These are phyloP conservation scores for Phaeosphaeria sp. DNA, from an alignment of 2,329 filamentous ascomycete species.

Conservation along the genomic window DNA sequence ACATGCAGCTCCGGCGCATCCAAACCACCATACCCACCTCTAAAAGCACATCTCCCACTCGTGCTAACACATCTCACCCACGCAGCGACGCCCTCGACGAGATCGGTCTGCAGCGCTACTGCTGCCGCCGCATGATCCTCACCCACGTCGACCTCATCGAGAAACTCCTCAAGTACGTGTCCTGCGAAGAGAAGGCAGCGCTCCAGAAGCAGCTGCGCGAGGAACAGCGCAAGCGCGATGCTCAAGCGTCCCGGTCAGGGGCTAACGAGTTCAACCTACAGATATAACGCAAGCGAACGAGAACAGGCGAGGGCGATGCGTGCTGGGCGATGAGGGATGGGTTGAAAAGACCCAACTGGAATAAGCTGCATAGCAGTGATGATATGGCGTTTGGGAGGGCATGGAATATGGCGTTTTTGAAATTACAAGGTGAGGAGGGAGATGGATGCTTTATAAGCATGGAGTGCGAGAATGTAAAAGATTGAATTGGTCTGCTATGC, in stretches of 20 bases:
- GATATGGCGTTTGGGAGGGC: not conserved
- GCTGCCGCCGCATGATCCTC: conserved; percentile 99
- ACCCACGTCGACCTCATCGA: conserved; percentile 99
- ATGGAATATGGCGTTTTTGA: not conserved
- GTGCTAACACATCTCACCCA: not conserved
- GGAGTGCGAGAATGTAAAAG: not conserved
- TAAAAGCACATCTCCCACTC: not conserved
- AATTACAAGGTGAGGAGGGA: not conserved
- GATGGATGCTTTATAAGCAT: not conserved
- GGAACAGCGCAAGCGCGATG: conserved; percentile 4
- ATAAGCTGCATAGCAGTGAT: not conserved
- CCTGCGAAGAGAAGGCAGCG: conserved; percentile 16
- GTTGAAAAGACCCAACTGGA: not conserved
- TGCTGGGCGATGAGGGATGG: conserved; percentile 22
- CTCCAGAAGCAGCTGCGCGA: conserved; percentile 11
- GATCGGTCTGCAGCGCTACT: conserved; percentile 92
- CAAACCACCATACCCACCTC: no score
- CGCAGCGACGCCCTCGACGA: conserved; percentile 92
- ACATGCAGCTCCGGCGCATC: not conserved
- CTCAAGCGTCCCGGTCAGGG: conserved; percentile 20
- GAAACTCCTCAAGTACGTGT: conserved; percentile 75
- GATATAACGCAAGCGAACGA: conserved; percentile 46
- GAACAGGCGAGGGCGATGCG: conserved; percentile 42
- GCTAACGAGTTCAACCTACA: conserved; percentile 29
- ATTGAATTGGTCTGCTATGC: not conserved